A percentile compares a stretch with the other conserved stretches of the same genome.
Evolutionary conservation across 2,329 filamentous ascomycete species (phyloP).

Genomic region (Golovinomyces cichoracearum): DNA sequence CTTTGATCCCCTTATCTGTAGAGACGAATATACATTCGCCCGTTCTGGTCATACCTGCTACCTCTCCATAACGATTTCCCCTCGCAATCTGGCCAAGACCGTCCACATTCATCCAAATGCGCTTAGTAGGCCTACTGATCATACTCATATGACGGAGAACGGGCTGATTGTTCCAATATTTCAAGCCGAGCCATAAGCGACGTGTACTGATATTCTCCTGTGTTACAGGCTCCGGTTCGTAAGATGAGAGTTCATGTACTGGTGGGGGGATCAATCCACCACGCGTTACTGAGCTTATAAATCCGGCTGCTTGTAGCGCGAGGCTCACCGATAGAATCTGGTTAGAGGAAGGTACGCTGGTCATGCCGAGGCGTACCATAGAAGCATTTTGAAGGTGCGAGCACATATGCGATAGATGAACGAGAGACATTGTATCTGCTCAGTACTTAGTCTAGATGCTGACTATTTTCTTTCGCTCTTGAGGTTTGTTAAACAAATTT

Average conservation of each 20-base stretch:
- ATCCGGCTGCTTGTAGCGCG: constrained; percentile 41
- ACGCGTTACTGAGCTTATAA: constrained; percentile 40
- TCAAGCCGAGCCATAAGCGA: constrained; percentile 44
- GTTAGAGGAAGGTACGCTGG: constrained; percentile 41
- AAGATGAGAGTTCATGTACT: constrained; percentile 21
- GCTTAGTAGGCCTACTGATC: constrained; percentile 40
- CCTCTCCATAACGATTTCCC: constrained; percentile 30
- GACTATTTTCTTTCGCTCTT: no score
- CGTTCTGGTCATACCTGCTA: constrained; percentile 36
- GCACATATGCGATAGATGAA: constrained; percentile 42
- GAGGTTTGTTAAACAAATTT: no score
- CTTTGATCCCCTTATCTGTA: constrained; percentile 41
- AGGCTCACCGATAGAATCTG: constrained; percentile 37
- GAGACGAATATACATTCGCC: constrained; percentile 44
- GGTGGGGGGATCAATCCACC: constrained; percentile 32
- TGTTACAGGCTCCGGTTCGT: constrained; percentile 25
- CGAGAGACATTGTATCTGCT: constrained; percentile 61
- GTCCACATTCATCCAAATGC: constrained; percentile 34
- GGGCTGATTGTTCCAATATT: constrained; percentile 47
- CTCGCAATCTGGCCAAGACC: constrained; percentile 30
- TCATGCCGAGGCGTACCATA: constrained; percentile 39
- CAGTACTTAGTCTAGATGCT: no score
- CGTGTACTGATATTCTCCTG: constrained; percentile 33
- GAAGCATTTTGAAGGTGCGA: constrained; percentile 52
- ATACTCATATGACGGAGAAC: constrained; percentile 37